phyloP scores from a whole-genome alignment of 148 eudicot genomes.

The Tetragonia tetragonoides region DNA sequence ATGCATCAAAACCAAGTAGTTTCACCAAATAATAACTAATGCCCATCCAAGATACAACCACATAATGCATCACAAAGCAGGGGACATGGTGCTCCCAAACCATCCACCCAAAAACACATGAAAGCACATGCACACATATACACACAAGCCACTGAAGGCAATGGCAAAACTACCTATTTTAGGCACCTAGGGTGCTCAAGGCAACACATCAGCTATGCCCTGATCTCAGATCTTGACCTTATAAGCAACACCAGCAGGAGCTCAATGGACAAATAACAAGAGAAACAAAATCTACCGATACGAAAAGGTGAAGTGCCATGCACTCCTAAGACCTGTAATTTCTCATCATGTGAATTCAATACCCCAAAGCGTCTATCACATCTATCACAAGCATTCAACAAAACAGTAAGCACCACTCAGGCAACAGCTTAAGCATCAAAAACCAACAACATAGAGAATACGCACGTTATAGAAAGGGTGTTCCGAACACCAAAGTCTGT shows the following conservation, averaged over 20 bases:
- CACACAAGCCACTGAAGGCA: neutral
- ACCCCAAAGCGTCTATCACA: neutral
- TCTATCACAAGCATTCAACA: neutral
- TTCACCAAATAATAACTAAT: neutral
- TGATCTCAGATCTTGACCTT: neutral
- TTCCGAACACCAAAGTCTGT: too few species aligned
- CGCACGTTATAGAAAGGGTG: too few species aligned
- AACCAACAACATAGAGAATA: neutral
- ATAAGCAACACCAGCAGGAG: neutral
- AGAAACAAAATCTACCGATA: neutral
- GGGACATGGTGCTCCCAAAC: neutral
- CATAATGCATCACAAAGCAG: too few species aligned
- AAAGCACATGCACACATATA: neutral
- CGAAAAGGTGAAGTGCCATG: neutral
- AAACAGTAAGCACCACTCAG: neutral
- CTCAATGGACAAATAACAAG: neutral
- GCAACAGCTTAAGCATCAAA: neutral
- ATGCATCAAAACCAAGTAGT: neutral
- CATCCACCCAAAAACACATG: neutral
- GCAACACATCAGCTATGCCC: neutral
- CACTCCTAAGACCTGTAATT: neutral
- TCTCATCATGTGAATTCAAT: neutral
- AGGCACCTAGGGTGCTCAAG: neutral
- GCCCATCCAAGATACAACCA: too few species aligned
- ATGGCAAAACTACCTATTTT: neutral